Evolutionary conservation across 176 grass and related monocot species (phyloP), one percentile per base, ranked within the genome.

Genomic region (Lolium rigidum): DNA sequence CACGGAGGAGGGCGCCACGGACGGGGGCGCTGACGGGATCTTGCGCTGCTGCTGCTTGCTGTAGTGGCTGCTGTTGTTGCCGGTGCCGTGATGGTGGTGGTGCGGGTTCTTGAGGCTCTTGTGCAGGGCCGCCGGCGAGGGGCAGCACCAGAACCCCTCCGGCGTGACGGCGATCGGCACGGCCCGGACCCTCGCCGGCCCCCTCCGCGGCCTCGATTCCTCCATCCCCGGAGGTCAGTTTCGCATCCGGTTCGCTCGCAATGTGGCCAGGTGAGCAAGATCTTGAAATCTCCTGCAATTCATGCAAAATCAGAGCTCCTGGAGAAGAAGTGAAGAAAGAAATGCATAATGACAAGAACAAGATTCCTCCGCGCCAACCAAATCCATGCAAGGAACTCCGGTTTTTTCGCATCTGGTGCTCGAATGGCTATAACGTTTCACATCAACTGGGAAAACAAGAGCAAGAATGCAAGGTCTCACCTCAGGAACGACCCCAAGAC

Each of bases 61-160:
- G 61, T 3, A 44, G 62, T 92, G 63, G 28, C 8, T 20, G 28
- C 14, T 41, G 68, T 12, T 7, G 69, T 2, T 0, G 70, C 43
- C 70, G 39, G 3, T n/a, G 65, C 2, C 0, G 43, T 47, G 70
- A 21, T 74, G 70, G 70, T 74, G 81, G 83, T 89, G 88, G 82
- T 94, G 89, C 64, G 90, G 84, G 51, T 89, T 89, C 84, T 94
- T 94, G 70, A 94, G 88, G 90, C 90, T 93, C 81, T 94, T 97
- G 82, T 97, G 95, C 56, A 94, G 84, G 49, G 89, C 92, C 2
- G 95, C 92, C 12, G 95, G 95, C 60, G 92, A 97, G 31, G 95
- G 95, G 87, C 95, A 97, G 82, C 95, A 97, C 95, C 95, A 94
- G 87, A 94, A 94, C 4, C 95, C 95, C 84, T 97, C 92, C 47